Percentiles rank a stretch among this genome's conserved stretches.
These are phyloP conservation scores for Zymoseptoria crescenta DNA, from an alignment of 2,329 filamentous ascomycete genomes.

Conservation along the genomic window DNA sequence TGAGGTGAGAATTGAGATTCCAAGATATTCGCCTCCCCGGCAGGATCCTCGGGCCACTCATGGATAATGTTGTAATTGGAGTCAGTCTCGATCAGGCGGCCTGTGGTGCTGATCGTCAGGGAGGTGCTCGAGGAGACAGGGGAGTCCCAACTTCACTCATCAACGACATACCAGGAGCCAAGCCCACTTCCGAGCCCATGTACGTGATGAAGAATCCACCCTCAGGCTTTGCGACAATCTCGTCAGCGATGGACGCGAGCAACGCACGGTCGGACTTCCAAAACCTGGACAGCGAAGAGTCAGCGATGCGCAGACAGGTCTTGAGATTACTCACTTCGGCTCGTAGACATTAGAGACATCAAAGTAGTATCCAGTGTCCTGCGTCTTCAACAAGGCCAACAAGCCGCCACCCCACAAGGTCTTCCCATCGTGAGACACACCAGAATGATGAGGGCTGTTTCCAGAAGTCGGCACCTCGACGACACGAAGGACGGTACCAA, in stretches of 20 bases:
- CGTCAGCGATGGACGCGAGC: constrained; percentile 53
- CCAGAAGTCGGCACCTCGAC: constrained; percentile 53
- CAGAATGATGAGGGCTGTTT: constrained; percentile 53
- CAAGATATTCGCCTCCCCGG: constrained; percentile 48
- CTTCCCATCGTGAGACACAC: constrained; percentile 14
- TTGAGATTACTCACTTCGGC: constrained; percentile 36
- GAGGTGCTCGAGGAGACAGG: too few relatives aligned
- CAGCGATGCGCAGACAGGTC: constrained; percentile 30
- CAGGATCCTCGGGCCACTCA: constrained; percentile 53
- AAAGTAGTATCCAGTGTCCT: constrained; percentile 57
- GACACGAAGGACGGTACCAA: constrained; percentile 51
- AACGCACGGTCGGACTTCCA: constrained; percentile 53
- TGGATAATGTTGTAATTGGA: constrained; percentile 53
- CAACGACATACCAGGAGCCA: not conserved
- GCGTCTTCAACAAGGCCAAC: constrained; percentile 11
- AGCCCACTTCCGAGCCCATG: constrained; percentile 42
- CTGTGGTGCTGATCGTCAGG: constrained; percentile 49
- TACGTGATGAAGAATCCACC: constrained; percentile 56
- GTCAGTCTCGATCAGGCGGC: constrained; percentile 55
- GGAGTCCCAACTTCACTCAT: too few relatives aligned
- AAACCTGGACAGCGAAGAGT: not conserved
- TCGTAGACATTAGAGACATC: constrained; percentile 52
- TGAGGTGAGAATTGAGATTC: constrained; percentile 55
- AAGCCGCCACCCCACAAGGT: constrained; percentile 16
- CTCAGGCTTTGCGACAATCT: constrained; percentile 56